Evolutionary conservation across 2,329 filamentous ascomycete species (phyloP).

Genomic region (Penicillium verrucosum): DNA sequence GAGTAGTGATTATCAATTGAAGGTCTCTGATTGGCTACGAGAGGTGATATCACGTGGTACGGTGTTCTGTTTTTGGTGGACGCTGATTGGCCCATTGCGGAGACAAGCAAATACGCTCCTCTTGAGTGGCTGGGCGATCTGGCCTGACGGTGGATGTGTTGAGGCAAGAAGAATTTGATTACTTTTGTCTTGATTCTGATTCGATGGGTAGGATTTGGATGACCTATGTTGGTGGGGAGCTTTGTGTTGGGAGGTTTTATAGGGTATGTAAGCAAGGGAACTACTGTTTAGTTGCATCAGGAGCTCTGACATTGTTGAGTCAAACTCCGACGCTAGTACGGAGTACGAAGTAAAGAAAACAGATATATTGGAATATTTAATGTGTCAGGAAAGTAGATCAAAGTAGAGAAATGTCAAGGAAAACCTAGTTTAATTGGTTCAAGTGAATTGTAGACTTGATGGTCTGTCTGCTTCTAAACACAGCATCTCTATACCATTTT

Average conservation of each 20-base stretch:
- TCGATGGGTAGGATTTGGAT: constrained; percentile 2
- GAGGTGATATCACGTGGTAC: background rate
- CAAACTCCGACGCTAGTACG: background rate
- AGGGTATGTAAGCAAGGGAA: background rate
- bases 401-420: background rate
- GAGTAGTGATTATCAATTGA: constrained; percentile 26
- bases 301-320: background rate
- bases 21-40: constrained; percentile 24
- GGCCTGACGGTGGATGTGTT: background rate
- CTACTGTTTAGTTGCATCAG: constrained; percentile 1
- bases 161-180: constrained; percentile 1
- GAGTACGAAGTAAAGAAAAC: background rate
- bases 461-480: background rate
- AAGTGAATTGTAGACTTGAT: background rate
- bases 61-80: background rate
- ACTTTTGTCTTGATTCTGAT: constrained; percentile 14
- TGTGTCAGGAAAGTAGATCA: background rate
- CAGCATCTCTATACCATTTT: background rate
- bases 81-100: constrained; percentile 13
- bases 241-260: background rate
- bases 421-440: background rate
- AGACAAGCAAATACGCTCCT: background rate
- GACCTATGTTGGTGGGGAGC: background rate
- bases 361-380: background rate
- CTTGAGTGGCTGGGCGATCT: background rate